Base-by-base conservation (phyloP, 148 eudicot species). In the Amaranthus palmeri region DNA sequence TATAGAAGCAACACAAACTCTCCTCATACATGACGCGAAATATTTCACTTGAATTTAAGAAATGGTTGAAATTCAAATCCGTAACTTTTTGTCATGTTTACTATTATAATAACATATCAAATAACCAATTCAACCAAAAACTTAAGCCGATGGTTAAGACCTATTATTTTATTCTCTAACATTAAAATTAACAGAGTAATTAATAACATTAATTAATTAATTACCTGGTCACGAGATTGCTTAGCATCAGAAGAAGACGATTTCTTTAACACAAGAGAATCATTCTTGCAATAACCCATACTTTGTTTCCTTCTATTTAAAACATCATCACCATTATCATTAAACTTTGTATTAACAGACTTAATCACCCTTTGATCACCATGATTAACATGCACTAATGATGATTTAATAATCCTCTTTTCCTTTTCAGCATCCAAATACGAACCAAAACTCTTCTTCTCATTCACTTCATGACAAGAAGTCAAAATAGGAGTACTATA, bases 161-260 rank as follows among this genome's bases (percentile, higher is more conserved):
- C n/a, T n/a, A n/a, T n/a, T n/a, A n/a, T n/a, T n/a, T n/a, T n/a
- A n/a, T n/a, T n/a, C n/a, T n/a, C n/a, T n/a, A n/a, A n/a, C n/a
- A n/a, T n/a, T n/a, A n/a, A n/a, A n/a, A n/a, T n/a, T n/a, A n/a
- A n/a, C n/a, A n/a, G n/a, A n/a, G n/a, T n/a, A n/a, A n/a, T n/a
- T n/a, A n/a, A n/a, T n/a, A n/a, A n/a, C n/a, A n/a, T n/a, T n/a
- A n/a, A n/a, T 25, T 18, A 58, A 58, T 18, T 5, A 65, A 10
- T 52, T 68, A 88, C 92, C 89, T 88, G 87, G 70, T 86, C 68
- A 42, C 78, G 82, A 59, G 88, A 59, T 71, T 55, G 61, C 1
- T 1, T 25, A 15, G 83, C 48, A 9, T 49, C 73, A 61, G 79
- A 65, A 8, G 84, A 64, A 7, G 82, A 76, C 53, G 92, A 83